Evolutionary conservation across 176 grass and related monocot species (phyloP).

Genomic region (Tuctoria greenei): DNA sequence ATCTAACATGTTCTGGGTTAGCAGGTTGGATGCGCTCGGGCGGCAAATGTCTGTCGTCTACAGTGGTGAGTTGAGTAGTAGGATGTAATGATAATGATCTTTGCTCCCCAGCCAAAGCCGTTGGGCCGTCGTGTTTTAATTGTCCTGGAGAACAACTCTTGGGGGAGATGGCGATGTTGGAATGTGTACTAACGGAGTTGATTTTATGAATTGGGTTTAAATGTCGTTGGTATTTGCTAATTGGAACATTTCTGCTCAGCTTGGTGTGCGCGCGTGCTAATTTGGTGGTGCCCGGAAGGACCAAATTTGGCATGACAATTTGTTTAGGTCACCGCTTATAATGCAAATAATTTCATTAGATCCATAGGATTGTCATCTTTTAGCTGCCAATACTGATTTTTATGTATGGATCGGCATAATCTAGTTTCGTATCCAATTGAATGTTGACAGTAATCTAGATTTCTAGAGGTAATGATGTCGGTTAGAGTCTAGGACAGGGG

Average conservation of each 20-base stretch:
- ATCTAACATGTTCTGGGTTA: slow-evolving; percentile 32
- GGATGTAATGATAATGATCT: slow-evolving; percentile 42
- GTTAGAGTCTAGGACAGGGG: no score
- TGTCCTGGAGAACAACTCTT: slow-evolving; percentile 30
- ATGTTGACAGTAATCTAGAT: no score
- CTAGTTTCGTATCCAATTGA: no score
- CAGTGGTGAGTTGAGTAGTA: slow-evolving; percentile 18
- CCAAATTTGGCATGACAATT: not conserved
- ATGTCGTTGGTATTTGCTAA: slow-evolving; percentile 28
- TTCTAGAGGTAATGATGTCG: no score
- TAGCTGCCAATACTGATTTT: no score
- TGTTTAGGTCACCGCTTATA: no score
- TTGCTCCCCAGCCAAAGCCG: slow-evolving; percentile 20
- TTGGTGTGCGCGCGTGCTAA: not conserved
- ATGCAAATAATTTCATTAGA: no score
- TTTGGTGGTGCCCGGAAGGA: not conserved
- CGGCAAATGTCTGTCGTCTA: not conserved
- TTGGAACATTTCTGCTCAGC: slow-evolving; percentile 18
- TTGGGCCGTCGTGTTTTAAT: slow-evolving; percentile 32
- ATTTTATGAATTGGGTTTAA: slow-evolving; percentile 28
- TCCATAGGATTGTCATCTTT: no score
- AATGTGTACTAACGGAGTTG: slow-evolving; percentile 53
- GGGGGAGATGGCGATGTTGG: slow-evolving; percentile 39
- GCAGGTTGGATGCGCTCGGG: slow-evolving; percentile 33
- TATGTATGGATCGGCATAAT: no score